Evolutionary conservation across 2,329 filamentous ascomycete genomes (phyloP).

Genomic region (Arthroderma uncinatum): DNA sequence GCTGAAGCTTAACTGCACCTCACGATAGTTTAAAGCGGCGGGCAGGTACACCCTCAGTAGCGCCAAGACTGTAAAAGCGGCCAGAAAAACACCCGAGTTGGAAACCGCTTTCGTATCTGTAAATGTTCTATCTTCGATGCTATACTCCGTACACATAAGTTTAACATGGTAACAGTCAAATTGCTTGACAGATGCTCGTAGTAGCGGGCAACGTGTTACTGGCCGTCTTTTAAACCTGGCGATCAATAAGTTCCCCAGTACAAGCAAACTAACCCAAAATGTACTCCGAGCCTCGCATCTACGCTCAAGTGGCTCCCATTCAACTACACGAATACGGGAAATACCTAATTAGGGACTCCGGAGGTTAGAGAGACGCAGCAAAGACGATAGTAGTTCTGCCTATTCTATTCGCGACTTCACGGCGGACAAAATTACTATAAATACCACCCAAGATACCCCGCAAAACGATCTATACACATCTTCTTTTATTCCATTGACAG

Average conservation of each 20-base stretch:
- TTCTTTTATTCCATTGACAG: background rate
- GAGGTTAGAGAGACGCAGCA: too few species aligned
- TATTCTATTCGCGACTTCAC: too few species aligned
- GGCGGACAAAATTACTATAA: background rate
- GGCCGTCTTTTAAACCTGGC: too few species aligned
- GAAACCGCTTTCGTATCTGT: too few species aligned
- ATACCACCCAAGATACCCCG: background rate
- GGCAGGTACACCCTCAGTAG: background rate
- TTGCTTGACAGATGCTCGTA: too few species aligned
- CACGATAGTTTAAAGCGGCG: background rate
- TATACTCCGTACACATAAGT: too few species aligned
- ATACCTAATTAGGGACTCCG: background rate
- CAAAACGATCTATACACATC: background rate
- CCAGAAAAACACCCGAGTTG: background rate
- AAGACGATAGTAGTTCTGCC: too few species aligned
- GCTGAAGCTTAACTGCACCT: background rate
- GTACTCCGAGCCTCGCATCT: background rate
- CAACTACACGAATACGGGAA: background rate
- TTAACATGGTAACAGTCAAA: too few species aligned
- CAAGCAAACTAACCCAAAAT: background rate
- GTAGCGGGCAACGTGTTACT: too few species aligned
- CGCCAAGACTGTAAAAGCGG: background rate
- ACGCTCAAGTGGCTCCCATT: background rate
- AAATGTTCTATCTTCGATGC: too few species aligned
- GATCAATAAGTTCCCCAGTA: background rate